Evolutionary conservation across 805 yeast genomes (phyloP).

Genomic region (Metschnikowia lachancei): DNA sequence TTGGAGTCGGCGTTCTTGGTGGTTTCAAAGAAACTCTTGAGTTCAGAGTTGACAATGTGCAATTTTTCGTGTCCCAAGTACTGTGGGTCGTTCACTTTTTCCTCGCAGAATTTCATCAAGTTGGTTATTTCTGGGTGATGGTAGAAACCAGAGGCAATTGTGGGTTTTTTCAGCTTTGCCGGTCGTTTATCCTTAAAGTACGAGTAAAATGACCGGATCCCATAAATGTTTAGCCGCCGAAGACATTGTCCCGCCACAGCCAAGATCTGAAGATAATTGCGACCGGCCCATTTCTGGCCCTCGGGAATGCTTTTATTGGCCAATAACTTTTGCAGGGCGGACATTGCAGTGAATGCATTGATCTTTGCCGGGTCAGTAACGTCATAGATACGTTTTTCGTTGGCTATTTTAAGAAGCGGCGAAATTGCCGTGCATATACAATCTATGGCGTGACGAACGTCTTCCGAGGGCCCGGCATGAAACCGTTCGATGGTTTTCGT

Average conservation of each 20-base stretch:
- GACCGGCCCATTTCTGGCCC: slow-evolving; percentile 73
- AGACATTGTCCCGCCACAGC: slow-evolving; percentile 71
- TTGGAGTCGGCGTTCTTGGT: slow-evolving; percentile 52
- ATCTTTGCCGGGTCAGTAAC: slow-evolving; percentile 64
- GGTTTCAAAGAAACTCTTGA: slow-evolving; percentile 51
- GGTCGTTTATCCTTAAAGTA: slow-evolving; percentile 59
- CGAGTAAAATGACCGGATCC: slow-evolving; percentile 70
- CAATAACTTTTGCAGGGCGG: slow-evolving; percentile 58
- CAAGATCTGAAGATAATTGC: slow-evolving; percentile 57
- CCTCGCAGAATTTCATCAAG: slow-evolving; percentile 46
- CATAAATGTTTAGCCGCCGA: slow-evolving; percentile 73
- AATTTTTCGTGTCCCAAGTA: slow-evolving; percentile 72
- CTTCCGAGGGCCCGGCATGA: slow-evolving; percentile 50
- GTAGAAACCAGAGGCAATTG: slow-evolving; percentile 60
- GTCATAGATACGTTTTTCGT: slow-evolving; percentile 59
- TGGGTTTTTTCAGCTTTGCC: slow-evolving; percentile 52
- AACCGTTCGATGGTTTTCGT: slow-evolving; percentile 58
- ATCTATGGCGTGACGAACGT: slow-evolving; percentile 55
- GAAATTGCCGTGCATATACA: slow-evolving; percentile 59
- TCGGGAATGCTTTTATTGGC: slow-evolving; percentile 56
- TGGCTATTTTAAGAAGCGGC: slow-evolving; percentile 64
- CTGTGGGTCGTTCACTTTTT: slow-evolving; percentile 33
- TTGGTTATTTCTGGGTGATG: slow-evolving; percentile 47
- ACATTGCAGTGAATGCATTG: slow-evolving; percentile 69
- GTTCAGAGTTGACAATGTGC: slow-evolving; percentile 53